These are phyloP conservation scores for Flaveria linearis DNA, from an alignment of 129 eudicot species.

Conservation along the genomic window DNA sequence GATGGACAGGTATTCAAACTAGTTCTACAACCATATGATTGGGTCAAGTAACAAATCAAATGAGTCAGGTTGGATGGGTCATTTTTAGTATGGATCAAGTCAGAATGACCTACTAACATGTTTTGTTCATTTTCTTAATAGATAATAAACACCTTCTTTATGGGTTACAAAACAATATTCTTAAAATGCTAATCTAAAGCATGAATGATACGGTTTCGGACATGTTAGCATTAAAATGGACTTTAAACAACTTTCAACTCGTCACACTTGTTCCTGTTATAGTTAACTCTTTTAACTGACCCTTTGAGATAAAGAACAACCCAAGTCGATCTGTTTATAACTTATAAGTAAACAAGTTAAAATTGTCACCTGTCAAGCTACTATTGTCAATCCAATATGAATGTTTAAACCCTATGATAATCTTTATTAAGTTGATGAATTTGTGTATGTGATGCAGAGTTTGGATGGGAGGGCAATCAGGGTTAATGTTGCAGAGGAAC, in stretches of 20 bases:
- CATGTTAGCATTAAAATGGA: neutral
- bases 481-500: constrained; percentile 76
- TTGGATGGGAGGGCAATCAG: constrained; percentile 75
- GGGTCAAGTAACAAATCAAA: neutral
- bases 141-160: neutral
- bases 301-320: neutral
- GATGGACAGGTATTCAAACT: constrained; percentile 59
- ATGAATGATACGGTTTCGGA: neutral
- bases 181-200: neutral
- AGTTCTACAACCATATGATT: neutral
- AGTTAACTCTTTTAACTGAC: neutral
- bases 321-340: neutral
- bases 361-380: neutral
- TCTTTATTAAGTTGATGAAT: neutral
- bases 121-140: neutral
- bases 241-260: constrained; percentile 8
- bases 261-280: neutral
- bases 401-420: neutral
- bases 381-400: neutral
- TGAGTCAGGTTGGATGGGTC: neutral
- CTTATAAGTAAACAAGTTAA: neutral
- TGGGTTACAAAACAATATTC: neutral
- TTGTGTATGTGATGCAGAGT: constrained; percentile 47
- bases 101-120: neutral
- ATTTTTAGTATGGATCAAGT: neutral